Conservation (phyloP, 371 early-diverging fungal genomes). For the Ecytonucleospora hepatopenaei region DNA sequence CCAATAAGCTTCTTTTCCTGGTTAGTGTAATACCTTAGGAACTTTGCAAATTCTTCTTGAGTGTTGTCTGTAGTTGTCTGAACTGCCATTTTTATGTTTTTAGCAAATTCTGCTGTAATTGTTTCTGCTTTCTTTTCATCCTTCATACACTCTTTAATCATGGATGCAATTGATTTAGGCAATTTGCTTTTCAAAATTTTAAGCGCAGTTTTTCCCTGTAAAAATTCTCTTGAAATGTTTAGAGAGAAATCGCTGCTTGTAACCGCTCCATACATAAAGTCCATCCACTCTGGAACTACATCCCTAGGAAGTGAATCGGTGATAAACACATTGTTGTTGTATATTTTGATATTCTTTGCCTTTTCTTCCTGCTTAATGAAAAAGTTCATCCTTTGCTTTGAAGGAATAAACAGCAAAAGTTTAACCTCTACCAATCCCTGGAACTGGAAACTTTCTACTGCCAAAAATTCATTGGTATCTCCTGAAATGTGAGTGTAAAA, state of each 20-base stretch:
- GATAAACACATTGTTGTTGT: conserved; percentile 84
- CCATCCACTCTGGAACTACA: conserved; percentile 73
- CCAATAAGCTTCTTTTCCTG: conserved; percentile 72
- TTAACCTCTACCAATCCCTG: conserved; percentile 83
- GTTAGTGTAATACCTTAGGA: conserved; percentile 76
- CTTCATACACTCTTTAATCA: conserved; percentile 71
- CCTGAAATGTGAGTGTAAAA: conserved; percentile 83
- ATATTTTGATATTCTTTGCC: conserved; percentile 80
- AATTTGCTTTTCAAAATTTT: conserved; percentile 80
- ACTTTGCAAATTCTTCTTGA: conserved; percentile 69
- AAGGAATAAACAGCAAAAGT: conserved; percentile 73
- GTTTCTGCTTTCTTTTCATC: conserved; percentile 70
- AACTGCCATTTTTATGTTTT: conserved; percentile 78
- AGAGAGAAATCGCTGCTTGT: conserved; percentile 84
- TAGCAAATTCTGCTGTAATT: conserved; percentile 79
- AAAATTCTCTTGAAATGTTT: conserved; percentile 82
- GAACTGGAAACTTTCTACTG: conserved; percentile 72
- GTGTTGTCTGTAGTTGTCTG: conserved; percentile 66
- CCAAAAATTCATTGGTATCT: conserved; percentile 79
- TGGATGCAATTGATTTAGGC: conserved; percentile 75
- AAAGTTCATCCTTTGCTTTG: conserved; percentile 72
- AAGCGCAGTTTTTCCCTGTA: conserved; percentile 80
- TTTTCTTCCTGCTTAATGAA: conserved; percentile 71
- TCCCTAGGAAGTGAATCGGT: conserved; percentile 69
- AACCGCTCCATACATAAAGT: conserved; percentile 73